Conservation (phyloP, 371 early-diverging fungal genomes). For the Nematocida parisii region DNA sequence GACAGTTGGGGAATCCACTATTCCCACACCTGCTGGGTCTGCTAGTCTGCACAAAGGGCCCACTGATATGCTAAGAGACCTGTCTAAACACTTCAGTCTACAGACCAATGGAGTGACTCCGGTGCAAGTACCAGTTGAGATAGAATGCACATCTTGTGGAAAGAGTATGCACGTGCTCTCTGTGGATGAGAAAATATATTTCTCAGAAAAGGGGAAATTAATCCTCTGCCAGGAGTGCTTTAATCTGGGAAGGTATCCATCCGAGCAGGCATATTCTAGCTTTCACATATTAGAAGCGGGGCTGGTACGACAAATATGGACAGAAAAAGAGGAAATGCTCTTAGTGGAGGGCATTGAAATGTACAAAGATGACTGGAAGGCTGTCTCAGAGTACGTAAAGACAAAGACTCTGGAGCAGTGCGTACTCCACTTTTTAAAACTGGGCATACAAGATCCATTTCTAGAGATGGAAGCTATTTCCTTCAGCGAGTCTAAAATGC, state of each 20-base stretch:
- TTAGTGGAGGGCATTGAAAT: conserved; percentile 89
- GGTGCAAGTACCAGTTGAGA: conserved; percentile 7
- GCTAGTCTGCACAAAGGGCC: conserved; percentile 7
- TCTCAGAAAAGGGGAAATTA: conserved; percentile 36
- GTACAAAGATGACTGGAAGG: conserved; percentile 85
- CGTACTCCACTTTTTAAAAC: conserved; percentile 82
- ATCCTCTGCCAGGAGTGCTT: conserved; percentile 63
- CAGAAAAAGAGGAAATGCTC: conserved; percentile 83
- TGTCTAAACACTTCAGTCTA: conserved; percentile 38
- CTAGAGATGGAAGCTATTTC: conserved; percentile 68
- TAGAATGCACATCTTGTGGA: conserved; percentile 41
- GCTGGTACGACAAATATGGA: conserved; percentile 74
- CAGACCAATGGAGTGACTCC: conserved; percentile 12
- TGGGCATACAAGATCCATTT: conserved; percentile 88
- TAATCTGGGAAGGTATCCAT: conserved; percentile 57
- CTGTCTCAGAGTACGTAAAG: conserved; percentile 84
- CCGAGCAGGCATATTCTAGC: conserved; percentile 21
- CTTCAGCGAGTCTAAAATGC: conserved; percentile 72
- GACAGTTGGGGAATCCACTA: conserved; percentile 45
- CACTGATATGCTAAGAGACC: conserved; percentile 18
- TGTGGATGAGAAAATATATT: conserved; percentile 52
- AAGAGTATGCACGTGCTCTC: conserved; percentile 29
- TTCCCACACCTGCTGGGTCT: background rate
- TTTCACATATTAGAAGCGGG: conserved; percentile 56
- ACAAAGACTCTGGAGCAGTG: conserved; percentile 86